Evolutionary conservation across 2,329 filamentous ascomycete genomes (phyloP).

Genomic region (Claviceps africana): DNA sequence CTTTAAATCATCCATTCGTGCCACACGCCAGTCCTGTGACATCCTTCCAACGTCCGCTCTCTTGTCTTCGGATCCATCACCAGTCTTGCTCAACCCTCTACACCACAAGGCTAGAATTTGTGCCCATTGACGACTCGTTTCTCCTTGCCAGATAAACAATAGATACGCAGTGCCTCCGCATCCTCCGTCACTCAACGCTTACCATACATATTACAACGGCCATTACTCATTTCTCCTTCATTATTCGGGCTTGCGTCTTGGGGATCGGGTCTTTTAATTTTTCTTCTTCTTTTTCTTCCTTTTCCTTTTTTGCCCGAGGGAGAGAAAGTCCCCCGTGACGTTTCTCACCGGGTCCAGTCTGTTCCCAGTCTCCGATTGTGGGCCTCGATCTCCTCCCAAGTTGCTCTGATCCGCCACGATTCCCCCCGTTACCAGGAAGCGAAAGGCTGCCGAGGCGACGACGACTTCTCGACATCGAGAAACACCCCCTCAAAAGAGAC

Average conservation of each 20-base stretch:
- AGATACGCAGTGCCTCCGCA: neutral
- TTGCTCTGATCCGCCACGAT: conserved; percentile 31
- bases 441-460: conserved; percentile 53
- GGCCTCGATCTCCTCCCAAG: neutral
- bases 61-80: neutral
- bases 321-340: too few relatives aligned
- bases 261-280: neutral
- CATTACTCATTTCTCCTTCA: neutral
- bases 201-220: neutral
- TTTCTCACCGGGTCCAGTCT: too few relatives aligned
- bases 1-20: neutral
- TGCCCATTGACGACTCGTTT: neutral
- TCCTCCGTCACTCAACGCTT: neutral
- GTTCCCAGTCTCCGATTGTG: neutral
- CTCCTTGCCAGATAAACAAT: neutral
- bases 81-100: neutral
- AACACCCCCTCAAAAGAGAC: conserved; percentile 35
- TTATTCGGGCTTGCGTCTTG: neutral
- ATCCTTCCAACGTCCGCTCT: neutral
- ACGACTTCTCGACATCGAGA: conserved; percentile 32
- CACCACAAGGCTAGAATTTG: neutral
- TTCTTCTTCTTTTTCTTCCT: too few relatives aligned
- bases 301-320: neutral
- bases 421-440: conserved; percentile 45
- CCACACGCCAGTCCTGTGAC: conserved; percentile 1